phyloP scores from a whole-genome alignment of 2,329 filamentous ascomycete species.

The Colletotrichum destructivum region DNA sequence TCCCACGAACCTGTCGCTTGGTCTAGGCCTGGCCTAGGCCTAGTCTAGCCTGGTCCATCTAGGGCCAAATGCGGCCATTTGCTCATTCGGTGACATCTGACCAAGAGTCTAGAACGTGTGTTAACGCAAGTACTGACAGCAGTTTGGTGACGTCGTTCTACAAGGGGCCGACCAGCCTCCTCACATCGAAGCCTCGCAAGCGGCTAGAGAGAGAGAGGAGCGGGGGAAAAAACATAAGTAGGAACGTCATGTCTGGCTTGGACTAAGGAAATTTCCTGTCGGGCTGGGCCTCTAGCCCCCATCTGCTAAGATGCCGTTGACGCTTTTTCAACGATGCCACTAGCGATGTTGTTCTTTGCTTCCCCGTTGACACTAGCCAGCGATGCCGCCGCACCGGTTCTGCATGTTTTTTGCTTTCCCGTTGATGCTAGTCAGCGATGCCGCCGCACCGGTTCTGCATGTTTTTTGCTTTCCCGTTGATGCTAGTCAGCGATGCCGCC shows the following conservation, averaged over 20 bases:
- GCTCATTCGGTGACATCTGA: too few species aligned
- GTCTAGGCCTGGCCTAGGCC: too few species aligned
- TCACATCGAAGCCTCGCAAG: not conserved
- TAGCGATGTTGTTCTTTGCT: too few species aligned
- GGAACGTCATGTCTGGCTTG: not conserved
- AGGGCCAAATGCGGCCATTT: not conserved
- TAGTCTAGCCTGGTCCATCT: conserved; percentile 17
- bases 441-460: too few species aligned
- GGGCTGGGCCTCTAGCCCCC: not conserved
- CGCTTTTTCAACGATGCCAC: fast-evolving
- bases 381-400: too few species aligned
- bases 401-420: too few species aligned
- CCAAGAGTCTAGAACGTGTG: not conserved
- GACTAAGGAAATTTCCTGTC: not conserved
- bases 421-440: too few species aligned
- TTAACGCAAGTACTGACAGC: not conserved
- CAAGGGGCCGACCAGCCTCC: not conserved
- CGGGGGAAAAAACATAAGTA: not conserved
- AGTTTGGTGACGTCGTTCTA: not conserved
- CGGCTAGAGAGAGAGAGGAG: not conserved
- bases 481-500: too few species aligned
- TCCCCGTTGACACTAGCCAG: too few species aligned
- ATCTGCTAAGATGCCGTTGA: not conserved
- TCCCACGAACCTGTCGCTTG: not conserved
- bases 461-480: too few species aligned